These are phyloP conservation scores for Pseudogymnoascus sp. DNA, from an alignment of 2,329 filamentous ascomycete genomes.

Conservation along the genomic window DNA sequence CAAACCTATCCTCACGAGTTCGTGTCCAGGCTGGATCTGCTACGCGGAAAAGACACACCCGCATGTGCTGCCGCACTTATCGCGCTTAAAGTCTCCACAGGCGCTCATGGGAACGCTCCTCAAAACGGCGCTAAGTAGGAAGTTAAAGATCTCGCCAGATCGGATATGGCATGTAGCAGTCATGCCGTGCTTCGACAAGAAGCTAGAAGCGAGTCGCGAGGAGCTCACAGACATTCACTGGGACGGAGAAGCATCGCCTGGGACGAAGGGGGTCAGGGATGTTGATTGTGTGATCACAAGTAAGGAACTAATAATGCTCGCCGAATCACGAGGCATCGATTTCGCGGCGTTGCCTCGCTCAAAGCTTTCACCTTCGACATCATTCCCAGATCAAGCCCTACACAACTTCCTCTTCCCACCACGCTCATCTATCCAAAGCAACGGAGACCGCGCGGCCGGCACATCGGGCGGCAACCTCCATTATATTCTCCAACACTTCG, in stretches of 20 bases:
- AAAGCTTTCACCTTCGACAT: constrained; percentile 40
- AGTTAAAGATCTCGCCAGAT: constrained; percentile 62
- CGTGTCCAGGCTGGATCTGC: constrained; percentile 96
- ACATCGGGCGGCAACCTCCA: constrained; percentile 84
- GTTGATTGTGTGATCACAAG: constrained; percentile 98
- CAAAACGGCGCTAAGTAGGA: constrained; percentile 73
- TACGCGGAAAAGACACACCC: constrained; percentile 98
- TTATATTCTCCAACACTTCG: constrained; percentile 71
- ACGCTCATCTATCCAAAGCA: constrained; percentile 35
- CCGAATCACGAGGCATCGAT: constrained; percentile 68
- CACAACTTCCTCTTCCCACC: constrained; percentile 66
- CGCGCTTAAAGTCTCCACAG: constrained; percentile 86
- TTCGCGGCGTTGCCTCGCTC: constrained; percentile 64
- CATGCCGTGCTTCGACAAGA: constrained; percentile 99
- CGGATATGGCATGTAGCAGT: constrained; percentile 90
- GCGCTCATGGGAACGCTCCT: constrained; percentile 82
- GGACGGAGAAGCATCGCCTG: constrained; percentile 41
- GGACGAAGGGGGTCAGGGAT: constrained; percentile 60
- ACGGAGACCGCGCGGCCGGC: constrained; percentile 50
- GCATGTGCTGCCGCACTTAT: constrained; percentile 83
- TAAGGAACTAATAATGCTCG: constrained; percentile 85
- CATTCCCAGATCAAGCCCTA: constrained; percentile 67
- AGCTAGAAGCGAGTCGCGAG: constrained; percentile 87
- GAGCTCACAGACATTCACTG: constrained; percentile 80
- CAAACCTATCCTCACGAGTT: constrained; percentile 71